Evolutionary conservation across 257 asterid species (phyloP), one percentile per base, ranked within the genome.

Genomic region (Eucommia ulmoides): DNA sequence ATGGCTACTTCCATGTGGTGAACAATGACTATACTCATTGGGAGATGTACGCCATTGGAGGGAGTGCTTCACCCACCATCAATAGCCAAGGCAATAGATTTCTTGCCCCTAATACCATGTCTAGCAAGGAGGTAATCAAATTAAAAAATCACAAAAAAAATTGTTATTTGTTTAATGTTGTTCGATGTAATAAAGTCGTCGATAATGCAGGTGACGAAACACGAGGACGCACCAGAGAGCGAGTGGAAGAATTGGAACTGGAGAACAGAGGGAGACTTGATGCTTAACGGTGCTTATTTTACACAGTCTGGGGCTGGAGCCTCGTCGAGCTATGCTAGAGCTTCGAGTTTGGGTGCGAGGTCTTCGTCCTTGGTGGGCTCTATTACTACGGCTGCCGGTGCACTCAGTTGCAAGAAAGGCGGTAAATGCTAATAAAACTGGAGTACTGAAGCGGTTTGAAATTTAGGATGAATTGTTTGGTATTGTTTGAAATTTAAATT

Each of bases 31-130:
- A 85, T 59, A 79, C 92, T 2, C 94, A 82, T 19, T 85, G 96
- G 96, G 83, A 77, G 67, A 85, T 85, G 96, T 85, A 85, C 62
- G 96, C 96, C 1, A 75, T 85, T 50, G 96, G 96, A 23, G 96
- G 95, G 50, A 85, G 96, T 57, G 96, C 94, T 12, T 25, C 58
- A 3, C 94, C 96, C 53, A 82, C 94, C 2, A 82, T 82, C 19
- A 73, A 77, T 41, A 82, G 96, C 41, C 94, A 85, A 66, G 96
- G 96, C 52, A 85, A 82, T 50, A 71, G 93, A 71, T 85, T 79
- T 67, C 72, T 79, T 44, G 93, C 96, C 11, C 88, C 91, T 0
- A 41, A 74, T 52, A 57, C 55, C 17, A 75, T 83, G 55, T 69
- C 65, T 56, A 73, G 53, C 24, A 82, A 85, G 68, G 87, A 81